Evolutionary conservation across 2,329 filamentous ascomycete species (phyloP).

Genomic region (Xylaria sp.): DNA sequence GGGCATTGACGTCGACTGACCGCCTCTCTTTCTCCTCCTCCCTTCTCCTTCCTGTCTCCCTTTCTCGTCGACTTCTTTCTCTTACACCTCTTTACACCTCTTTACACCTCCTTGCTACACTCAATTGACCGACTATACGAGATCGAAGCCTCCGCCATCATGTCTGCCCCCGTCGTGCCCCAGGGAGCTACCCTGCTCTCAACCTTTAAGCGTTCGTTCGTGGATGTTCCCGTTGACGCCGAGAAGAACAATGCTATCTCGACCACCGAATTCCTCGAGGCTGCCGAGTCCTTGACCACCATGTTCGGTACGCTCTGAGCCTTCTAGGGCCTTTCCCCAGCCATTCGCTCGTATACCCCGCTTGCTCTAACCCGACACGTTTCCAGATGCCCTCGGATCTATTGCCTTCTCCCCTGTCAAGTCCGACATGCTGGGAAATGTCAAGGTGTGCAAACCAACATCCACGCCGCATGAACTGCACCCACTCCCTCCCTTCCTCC

Average conservation of each 20-base stretch:
- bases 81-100: background rate
- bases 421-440: conserved; percentile 87
- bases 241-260: conserved; percentile 77
- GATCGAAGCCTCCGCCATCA: conserved; percentile 42
- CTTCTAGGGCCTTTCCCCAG: background rate
- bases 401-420: conserved; percentile 90
- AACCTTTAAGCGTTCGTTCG: conserved; percentile 82
- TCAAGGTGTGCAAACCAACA: conserved; percentile 68
- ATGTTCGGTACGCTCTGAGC: conserved; percentile 73
- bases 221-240: conserved; percentile 77
- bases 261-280: conserved; percentile 89
- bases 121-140: background rate
- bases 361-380: conserved; percentile 14
- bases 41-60: background rate
- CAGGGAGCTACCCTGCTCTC: conserved; percentile 82
- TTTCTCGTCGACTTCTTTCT: background rate
- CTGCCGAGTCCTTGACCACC: conserved; percentile 82
- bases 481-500: background rate
- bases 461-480: conserved; percentile 4
- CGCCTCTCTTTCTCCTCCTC: background rate
- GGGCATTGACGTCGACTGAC: conserved; percentile 24
- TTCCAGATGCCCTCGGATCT: conserved; percentile 64
- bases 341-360: too few relatives aligned
- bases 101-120: background rate
- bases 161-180: conserved; percentile 60